These are phyloP conservation scores for Bauhinia variegata DNA, from an alignment of 306 rosid genomes.

Conservation along the genomic window DNA sequence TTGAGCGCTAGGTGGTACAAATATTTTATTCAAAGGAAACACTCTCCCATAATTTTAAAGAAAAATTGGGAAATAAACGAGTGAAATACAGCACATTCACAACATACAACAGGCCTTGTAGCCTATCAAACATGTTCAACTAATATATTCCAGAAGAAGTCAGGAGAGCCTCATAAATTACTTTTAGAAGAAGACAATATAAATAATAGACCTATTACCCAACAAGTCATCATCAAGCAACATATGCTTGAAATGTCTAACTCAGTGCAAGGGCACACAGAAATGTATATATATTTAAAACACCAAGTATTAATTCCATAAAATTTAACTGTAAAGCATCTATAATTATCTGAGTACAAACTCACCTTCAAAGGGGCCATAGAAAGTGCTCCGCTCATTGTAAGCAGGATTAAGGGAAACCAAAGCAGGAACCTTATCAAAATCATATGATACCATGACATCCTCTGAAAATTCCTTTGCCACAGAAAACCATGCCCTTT, in stretches of 20 bases:
- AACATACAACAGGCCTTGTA: conserved; percentile 10
- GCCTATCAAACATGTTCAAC: conserved; percentile 14
- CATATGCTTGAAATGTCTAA: no score
- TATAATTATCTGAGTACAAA: conserved; percentile 24
- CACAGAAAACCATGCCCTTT: conserved; percentile 94
- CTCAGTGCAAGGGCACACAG: conserved; percentile 11
- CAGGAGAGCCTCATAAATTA: not conserved
- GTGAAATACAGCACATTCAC: not conserved
- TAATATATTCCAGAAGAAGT: conserved; percentile 1
- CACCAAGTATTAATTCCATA: not conserved
- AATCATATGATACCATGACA: conserved; percentile 72
- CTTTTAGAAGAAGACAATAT: not conserved
- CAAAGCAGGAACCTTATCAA: conserved; percentile 91
- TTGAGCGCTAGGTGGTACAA: not conserved
- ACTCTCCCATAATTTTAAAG: not conserved
- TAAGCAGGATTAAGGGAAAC: conserved; percentile 72
- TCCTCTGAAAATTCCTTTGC: conserved; percentile 93
- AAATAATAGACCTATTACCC: not conserved
- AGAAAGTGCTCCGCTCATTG: conserved; percentile 73
- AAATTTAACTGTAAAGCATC: conserved; percentile 19
- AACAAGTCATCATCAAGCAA: conserved; percentile 17
- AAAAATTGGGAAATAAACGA: not conserved
- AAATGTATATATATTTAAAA: not conserved
- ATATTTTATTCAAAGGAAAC: conserved; percentile 6
- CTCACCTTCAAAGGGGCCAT: conserved; percentile 97